These are phyloP conservation scores for Claviceps purpurea DNA, from an alignment of 2,329 filamentous ascomycete species.

Conservation along the genomic window DNA sequence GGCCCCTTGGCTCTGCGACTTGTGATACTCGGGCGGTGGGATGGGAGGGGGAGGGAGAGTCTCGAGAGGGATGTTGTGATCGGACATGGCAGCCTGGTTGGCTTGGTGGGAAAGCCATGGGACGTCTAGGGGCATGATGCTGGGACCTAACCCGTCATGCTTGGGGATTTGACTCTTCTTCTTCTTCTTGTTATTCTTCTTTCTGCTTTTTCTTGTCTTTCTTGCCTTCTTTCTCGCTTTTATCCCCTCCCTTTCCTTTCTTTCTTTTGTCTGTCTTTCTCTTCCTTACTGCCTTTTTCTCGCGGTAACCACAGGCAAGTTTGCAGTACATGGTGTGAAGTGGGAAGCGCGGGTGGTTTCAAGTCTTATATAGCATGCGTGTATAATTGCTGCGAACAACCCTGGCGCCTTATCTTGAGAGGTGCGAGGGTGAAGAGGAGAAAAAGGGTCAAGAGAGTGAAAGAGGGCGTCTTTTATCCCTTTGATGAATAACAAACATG, in stretches of 20 bases:
- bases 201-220: neutral
- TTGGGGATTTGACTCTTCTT: neutral
- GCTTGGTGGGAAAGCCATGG: neutral
- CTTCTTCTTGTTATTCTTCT: neutral
- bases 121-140: neutral
- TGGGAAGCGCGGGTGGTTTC: too few species aligned
- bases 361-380: too few species aligned
- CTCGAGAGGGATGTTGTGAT: neutral
- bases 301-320: too few species aligned
- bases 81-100: neutral
- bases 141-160: neutral
- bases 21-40: conserved; percentile 3
- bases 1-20: neutral
- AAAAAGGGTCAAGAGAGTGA: too few species aligned
- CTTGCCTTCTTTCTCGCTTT: neutral
- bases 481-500: too few species aligned
- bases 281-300: neutral
- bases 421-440: too few species aligned
- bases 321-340: too few species aligned
- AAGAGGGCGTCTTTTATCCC: too few species aligned
- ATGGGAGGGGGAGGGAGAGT: neutral
- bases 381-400: too few species aligned
- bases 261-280: neutral
- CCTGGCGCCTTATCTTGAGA: too few species aligned
- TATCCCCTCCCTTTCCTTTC: neutral